Evolutionary conservation across 805 yeast species (phyloP), one percentile per base, ranked within the genome.

Genomic region (Candida ortonii): DNA sequence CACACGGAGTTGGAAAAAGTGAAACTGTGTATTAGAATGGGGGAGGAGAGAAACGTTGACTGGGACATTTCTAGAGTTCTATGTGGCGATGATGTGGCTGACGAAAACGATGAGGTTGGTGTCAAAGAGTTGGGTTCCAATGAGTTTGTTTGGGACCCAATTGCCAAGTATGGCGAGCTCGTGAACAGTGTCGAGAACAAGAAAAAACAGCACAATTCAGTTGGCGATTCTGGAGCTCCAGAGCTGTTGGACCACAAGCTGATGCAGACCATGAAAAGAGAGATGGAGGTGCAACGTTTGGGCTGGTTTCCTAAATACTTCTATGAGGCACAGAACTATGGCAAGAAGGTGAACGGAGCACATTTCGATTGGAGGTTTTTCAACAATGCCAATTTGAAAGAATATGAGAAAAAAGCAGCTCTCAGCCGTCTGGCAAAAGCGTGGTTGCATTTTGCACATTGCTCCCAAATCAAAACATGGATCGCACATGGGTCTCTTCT

Each of bases 401-500:
- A 46, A 14, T 47, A 46, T 16, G 43, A 49, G 21, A 45, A 52
- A 25, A 42, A 49, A 25, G 39, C 54, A 0, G 34, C 64, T 3
- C 49, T 76, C 16, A 80, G 77, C 48, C 65, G 72, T 29, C 43
- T 78, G 22, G 45, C 70, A 5, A 61, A 78, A 36, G 66, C 77
- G 3, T 80, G 82, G 77, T 62, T 78, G 14, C 61, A 67, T 25
- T 73, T 77, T 48, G 55, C 76, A 19, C 50, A 60, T 12, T 59
- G 64, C 10, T 57, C 67, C 14, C 70, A 67, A 2, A 43, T 79
- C 5, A 49, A 61, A 8, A 69, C 81, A 0, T 80, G 84, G 83
- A 64, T 79, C 22, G 74, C 80, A 5, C 82, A 78, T 53, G 85
- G 85, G 3, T 62, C 82, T 7, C 59, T 79, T 38, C 63, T 79